A percentile compares a stretch with the other conserved stretches of the same genome.
phyloP scores from a whole-genome alignment of 495 filamentous ascomycete species.

The Xylaria palmicola region DNA sequence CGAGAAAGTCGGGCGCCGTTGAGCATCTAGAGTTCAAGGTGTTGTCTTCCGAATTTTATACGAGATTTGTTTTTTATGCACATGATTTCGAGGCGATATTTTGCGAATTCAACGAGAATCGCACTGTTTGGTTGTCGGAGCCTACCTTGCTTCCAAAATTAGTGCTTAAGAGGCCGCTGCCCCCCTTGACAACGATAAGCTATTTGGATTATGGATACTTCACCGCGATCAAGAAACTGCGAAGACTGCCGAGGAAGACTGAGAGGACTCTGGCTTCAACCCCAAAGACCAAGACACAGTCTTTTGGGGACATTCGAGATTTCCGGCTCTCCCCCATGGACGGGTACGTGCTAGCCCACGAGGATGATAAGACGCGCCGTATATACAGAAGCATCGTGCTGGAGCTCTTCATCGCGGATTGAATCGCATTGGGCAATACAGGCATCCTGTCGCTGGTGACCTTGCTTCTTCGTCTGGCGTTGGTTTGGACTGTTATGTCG shows the following conservation, averaged over 20 bases:
- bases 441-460: conserved; percentile 27
- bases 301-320: conserved; percentile 32
- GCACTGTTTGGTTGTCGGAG: conserved; percentile 52
- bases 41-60: conserved; percentile 61
- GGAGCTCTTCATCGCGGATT: conserved; percentile 38
- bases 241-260: conserved; percentile 34
- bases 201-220: conserved; percentile 35
- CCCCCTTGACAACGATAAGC: conserved; percentile 24
- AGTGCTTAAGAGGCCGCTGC: conserved; percentile 32
- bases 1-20: background rate
- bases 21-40: conserved; percentile 50
- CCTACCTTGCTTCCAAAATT: conserved; percentile 44
- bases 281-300: conserved; percentile 2
- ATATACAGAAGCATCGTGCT: conserved; percentile 33
- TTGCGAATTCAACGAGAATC: conserved; percentile 48
- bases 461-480: conserved; percentile 22
- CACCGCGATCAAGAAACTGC: conserved; percentile 37
- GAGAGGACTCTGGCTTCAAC: conserved; percentile 34
- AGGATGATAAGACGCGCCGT: conserved; percentile 18
- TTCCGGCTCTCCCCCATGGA: conserved; percentile 46
- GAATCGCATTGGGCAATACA: conserved; percentile 30
- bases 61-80: conserved; percentile 53
- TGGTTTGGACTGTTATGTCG: conserved; percentile 29
- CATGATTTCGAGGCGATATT: conserved; percentile 52
- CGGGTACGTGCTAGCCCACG: conserved; percentile 36